Evolutionary conservation across 2,329 filamentous ascomycete genomes (phyloP).

Genomic region (Penicillium rolfsii): DNA sequence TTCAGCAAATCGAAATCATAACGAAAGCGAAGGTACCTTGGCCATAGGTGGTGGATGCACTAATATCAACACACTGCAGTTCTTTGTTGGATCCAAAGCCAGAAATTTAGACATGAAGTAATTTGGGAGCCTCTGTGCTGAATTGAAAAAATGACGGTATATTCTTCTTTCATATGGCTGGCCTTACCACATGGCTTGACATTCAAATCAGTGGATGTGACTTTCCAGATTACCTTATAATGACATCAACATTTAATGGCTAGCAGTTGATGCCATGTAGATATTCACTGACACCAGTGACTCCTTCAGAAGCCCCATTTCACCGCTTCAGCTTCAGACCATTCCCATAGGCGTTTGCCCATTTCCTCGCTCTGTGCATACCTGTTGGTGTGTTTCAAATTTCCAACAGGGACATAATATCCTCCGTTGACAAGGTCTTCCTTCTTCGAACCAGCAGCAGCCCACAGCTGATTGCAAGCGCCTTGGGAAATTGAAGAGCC

Average conservation of each 20-base stretch:
- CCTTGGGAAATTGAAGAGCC: conserved; percentile 29
- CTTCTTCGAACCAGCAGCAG: conserved; percentile 31
- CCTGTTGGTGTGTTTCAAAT: conserved; percentile 30
- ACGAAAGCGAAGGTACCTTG: background rate
- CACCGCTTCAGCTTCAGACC: conserved; percentile 38
- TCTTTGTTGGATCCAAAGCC: background rate
- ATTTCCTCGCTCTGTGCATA: conserved; percentile 32
- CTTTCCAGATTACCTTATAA: too few species aligned
- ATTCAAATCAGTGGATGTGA: too few species aligned
- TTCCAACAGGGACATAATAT: conserved; percentile 38
- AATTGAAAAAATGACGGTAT: too few species aligned
- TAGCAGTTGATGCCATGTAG: background rate
- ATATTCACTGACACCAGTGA: background rate
- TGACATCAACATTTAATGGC: background rate
- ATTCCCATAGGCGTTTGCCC: conserved; percentile 38
- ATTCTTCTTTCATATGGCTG: too few species aligned
- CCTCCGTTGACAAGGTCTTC: conserved; percentile 32
- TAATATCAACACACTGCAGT: background rate
- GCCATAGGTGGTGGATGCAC: background rate
- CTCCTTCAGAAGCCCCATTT: conserved; percentile 11
- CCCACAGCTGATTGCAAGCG: conserved; percentile 37
- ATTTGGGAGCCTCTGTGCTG: too few species aligned
- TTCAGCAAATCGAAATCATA: background rate
- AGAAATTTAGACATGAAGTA: background rate
- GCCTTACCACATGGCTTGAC: too few species aligned